phyloP scores from a whole-genome alignment of 805 yeast genomes.

The Kodamaea leandrae region DNA sequence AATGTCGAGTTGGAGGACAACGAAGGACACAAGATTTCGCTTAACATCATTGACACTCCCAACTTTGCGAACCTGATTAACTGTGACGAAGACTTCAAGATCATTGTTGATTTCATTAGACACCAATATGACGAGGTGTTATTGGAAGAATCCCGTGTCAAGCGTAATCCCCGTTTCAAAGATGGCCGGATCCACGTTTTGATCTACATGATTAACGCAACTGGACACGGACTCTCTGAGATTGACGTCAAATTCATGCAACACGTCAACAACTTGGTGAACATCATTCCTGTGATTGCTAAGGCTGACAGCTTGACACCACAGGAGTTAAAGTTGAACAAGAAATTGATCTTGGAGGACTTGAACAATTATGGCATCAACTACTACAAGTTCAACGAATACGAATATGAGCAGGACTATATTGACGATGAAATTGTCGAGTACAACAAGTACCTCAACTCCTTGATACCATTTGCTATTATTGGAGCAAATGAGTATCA shows the following conservation, averaged over 20 bases:
- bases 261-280: slow-evolving; percentile 42
- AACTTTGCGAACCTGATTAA: slow-evolving; percentile 77
- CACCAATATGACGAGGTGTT: slow-evolving; percentile 82
- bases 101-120: slow-evolving; percentile 73
- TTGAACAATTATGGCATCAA: slow-evolving; percentile 68
- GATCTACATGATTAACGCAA: slow-evolving; percentile 44
- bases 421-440: slow-evolving; percentile 63
- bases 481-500: slow-evolving; percentile 67
- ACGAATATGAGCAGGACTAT: slow-evolving; percentile 49
- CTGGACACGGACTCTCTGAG: slow-evolving; percentile 44
- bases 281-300: slow-evolving; percentile 43
- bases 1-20: slow-evolving; percentile 82
- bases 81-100: slow-evolving; percentile 62
- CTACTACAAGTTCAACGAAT: slow-evolving; percentile 66
- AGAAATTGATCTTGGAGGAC: slow-evolving; percentile 73
- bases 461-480: slow-evolving; percentile 63
- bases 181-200: slow-evolving; percentile 77
- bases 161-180: slow-evolving; percentile 81
- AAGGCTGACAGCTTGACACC: slow-evolving; percentile 45
- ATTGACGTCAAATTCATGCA: slow-evolving; percentile 42
- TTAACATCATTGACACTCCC: slow-evolving; percentile 78
- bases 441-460: slow-evolving; percentile 62
- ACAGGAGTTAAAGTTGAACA: slow-evolving; percentile 58
- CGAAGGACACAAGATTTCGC: slow-evolving; percentile 77
- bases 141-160: slow-evolving; percentile 75